Evolutionary conservation across 2,329 filamentous ascomycete species (phyloP), one percentile per base, ranked within the genome.

Genomic region (Trichoderma hamatum): DNA sequence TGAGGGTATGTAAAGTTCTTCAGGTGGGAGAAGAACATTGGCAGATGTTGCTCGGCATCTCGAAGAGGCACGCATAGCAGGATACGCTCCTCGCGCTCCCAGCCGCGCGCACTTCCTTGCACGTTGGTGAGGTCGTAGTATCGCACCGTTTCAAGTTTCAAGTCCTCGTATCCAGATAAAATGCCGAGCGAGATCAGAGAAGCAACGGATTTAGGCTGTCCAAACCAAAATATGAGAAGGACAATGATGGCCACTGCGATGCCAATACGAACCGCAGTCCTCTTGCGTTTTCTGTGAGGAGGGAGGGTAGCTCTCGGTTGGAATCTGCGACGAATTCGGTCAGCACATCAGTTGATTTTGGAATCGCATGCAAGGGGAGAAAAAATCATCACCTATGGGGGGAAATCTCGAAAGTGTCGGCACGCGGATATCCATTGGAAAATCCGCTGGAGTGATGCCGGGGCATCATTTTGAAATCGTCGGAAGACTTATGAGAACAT

Each of bases 21-120:
- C 69, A 99, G 85, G 78, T 99, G 96, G n/a, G 92, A 91, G 82
- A 99, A 99, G 86, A 99, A 98, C 95, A 99, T 98, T 71, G 91
- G 88, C 60, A 99, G 82, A 84, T 99, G 96, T 30, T 92, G 86
- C 76, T 96, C 90, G 56, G 96, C 96, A 80, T 99, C 96, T 80
- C 96, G 89, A 67, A 99, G 87, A 55, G 96, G 96, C 19, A 97
- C 96, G 80, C 96, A 98, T 69, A 99, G 87, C 36, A 99, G 85
- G 73, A 99, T 97, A 72, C 96, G 89, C 82, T 99, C 96, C 79
- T 97, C 96, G 70, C 94, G 88, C 80, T 98, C 95, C 96, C 96
- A 99, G 6, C 96, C 96, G 72, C 92, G 90, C 64, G 92, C 93
- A 9, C 94, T 96, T 56, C 96, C 96, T 78, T 96, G 92, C 6